phyloP scores from a whole-genome alignment of 176 grass and related monocot species.

The Elymus sibiricus region DNA sequence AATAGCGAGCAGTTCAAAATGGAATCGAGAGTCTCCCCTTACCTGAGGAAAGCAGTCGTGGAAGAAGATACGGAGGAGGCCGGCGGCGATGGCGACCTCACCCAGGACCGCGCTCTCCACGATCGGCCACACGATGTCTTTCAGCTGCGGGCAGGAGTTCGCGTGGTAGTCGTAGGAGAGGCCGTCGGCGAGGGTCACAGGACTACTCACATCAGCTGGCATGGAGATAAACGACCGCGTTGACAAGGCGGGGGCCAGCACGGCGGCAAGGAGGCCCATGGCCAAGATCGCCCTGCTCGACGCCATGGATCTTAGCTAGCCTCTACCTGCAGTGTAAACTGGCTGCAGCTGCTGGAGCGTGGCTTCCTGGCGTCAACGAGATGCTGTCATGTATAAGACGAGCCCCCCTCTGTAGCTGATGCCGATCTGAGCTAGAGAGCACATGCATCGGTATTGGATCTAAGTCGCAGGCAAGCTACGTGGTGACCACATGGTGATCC shows the following conservation, averaged over 20 bases:
- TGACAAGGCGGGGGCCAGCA: slow-evolving; percentile 1
- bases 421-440: background rate
- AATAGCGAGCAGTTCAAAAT: too few relatives aligned
- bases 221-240: background rate
- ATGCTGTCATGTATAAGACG: background rate
- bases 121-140: slow-evolving; percentile 4
- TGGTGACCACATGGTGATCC: background rate
- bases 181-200: slow-evolving; percentile 12
- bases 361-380: slow-evolving; percentile 1
- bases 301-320: slow-evolving; percentile 3
- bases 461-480: background rate
- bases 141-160: slow-evolving; percentile 7
- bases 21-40: too few relatives aligned
- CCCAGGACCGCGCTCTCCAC: slow-evolving; percentile 6
- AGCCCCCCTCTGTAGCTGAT: background rate
- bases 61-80: slow-evolving; percentile 46
- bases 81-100: slow-evolving; percentile 29
- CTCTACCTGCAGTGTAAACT: background rate
- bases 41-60: slow-evolving; percentile 45
- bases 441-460: background rate
- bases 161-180: slow-evolving; percentile 1
- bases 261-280: background rate
- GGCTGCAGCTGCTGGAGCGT: background rate
- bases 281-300: background rate
- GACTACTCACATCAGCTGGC: background rate